These are phyloP conservation scores for Flaveria linearis DNA, from an alignment of 129 eudicot genomes.

Conservation along the genomic window DNA sequence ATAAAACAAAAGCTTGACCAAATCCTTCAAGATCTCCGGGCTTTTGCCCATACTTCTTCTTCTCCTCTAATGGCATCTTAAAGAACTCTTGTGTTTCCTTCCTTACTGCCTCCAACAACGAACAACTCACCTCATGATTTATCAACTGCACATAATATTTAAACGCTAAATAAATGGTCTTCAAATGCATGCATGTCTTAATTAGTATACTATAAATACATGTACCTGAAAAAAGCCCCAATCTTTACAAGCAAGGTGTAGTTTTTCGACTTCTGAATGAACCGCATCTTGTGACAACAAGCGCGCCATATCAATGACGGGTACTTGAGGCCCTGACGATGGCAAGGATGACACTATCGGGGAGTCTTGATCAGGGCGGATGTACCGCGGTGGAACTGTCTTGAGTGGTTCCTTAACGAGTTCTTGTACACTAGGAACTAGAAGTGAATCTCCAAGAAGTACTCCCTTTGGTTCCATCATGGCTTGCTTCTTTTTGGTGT, in stretches of 20 bases:
- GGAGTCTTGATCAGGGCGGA: conserved; percentile 14
- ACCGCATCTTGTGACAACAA: conserved; percentile 4
- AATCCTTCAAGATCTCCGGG: conserved; percentile 16
- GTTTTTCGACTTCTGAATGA: not conserved
- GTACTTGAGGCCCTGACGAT: not conserved
- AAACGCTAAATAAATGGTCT: not conserved
- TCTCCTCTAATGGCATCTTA: conserved; percentile 14
- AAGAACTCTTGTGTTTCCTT: conserved; percentile 18
- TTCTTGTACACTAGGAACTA: conserved; percentile 19
- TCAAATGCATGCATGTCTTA: too few species aligned
- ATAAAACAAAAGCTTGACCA: conserved; percentile 10
- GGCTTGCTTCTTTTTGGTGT: not conserved
- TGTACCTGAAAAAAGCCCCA: not conserved
- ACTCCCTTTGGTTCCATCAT: conserved; percentile 16
- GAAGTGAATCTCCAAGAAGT: not conserved
- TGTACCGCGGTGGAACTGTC: conserved; percentile 2
- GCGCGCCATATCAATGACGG: conserved; percentile 16
- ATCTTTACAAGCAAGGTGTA: not conserved
- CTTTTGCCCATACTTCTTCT: conserved; percentile 6
- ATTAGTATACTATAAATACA: too few species aligned
- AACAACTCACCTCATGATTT: conserved; percentile 7
- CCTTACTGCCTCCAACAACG: not conserved
- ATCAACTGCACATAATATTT: not conserved
- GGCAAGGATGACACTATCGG: not conserved
- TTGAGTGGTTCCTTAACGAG: conserved; percentile 14